Conservation (phyloP, 1,284 basidiomycete species). For the Ganoderma boninense region DNA sequence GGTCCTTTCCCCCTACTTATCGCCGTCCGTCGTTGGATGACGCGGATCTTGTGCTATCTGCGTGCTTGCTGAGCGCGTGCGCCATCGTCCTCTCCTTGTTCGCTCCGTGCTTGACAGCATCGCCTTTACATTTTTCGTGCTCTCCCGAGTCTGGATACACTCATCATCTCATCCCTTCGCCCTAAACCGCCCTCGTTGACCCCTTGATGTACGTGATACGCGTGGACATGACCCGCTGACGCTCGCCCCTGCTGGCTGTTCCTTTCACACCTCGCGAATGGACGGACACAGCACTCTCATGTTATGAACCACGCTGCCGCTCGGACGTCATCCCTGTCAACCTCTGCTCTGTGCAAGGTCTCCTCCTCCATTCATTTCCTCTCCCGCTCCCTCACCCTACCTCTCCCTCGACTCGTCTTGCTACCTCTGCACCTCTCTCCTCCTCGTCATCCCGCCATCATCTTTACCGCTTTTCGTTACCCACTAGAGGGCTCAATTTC, state of each 20-base stretch:
- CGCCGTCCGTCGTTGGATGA: background rate
- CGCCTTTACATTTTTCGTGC: conserved; percentile 19
- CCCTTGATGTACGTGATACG: conserved; percentile 29
- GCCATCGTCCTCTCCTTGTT: conserved; percentile 32
- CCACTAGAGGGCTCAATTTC: conserved; percentile 23
- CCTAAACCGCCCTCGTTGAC: background rate
- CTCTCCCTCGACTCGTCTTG: background rate
- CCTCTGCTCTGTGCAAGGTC: background rate
- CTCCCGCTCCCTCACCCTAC: conserved; percentile 8
- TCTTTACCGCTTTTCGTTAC: conserved; percentile 18
- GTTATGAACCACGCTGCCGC: background rate
- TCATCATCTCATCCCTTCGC: conserved; percentile 17
- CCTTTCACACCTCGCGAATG: conserved; percentile 8
- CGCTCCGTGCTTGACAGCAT: conserved; percentile 26
- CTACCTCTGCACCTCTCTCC: background rate
- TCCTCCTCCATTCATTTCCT: background rate
- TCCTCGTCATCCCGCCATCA: background rate
- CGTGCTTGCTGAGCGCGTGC: conserved; percentile 30
- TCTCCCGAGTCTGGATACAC: conserved; percentile 31
- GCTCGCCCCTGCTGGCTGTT: conserved; percentile 19
- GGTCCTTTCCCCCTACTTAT: background rate
- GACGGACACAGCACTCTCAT: background rate
- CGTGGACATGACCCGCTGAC: conserved; percentile 26
- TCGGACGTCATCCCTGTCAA: background rate
- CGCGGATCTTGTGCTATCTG: conserved; percentile 12